A percentile compares a stretch with the other conserved stretches of the same genome.
These are phyloP conservation scores for Microcyclospora tardicrescens DNA, from an alignment of 2,329 filamentous ascomycete genomes.

Conservation along the genomic window DNA sequence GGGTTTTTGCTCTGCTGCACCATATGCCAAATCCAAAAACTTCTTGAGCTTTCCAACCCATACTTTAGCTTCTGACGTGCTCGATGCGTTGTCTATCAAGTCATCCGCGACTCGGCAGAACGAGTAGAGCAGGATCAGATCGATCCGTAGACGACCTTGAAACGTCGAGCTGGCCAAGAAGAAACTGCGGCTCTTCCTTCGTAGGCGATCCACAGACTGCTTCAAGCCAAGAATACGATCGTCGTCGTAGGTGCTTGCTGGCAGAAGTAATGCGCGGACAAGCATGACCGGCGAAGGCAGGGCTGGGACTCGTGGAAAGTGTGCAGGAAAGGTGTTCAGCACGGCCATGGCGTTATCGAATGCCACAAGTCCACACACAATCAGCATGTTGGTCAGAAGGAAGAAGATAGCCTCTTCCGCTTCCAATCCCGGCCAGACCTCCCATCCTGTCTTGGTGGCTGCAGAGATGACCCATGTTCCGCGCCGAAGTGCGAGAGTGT, in stretches of 20 bases:
- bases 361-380: constrained; percentile 55
- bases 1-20: constrained; percentile 11
- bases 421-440: constrained; percentile 53
- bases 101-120: constrained; percentile 65
- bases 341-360: constrained; percentile 59
- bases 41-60: constrained; percentile 48
- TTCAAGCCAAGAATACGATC: constrained; percentile 44
- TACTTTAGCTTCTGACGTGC: constrained; percentile 37
- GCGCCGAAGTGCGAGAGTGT: constrained; percentile 51
- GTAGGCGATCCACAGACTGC: constrained; percentile 46
- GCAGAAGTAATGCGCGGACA: constrained; percentile 38
- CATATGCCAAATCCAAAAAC: constrained; percentile 45
- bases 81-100: constrained; percentile 52
- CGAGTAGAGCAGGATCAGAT: constrained; percentile 56
- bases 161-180: constrained; percentile 61
- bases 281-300: constrained; percentile 39
- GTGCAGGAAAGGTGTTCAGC: constrained; percentile 47
- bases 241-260: constrained; percentile 42
- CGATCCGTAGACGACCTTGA: constrained; percentile 52
- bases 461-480: constrained; percentile 61
- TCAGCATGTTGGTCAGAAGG: constrained; percentile 53
- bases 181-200: constrained; percentile 58
- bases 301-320: constrained; percentile 40
- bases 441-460: constrained; percentile 52
- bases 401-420: constrained; percentile 67